phyloP scores from a whole-genome alignment of 371 early-diverging fungal genomes.

The Aphelidium insulamus region DNA sequence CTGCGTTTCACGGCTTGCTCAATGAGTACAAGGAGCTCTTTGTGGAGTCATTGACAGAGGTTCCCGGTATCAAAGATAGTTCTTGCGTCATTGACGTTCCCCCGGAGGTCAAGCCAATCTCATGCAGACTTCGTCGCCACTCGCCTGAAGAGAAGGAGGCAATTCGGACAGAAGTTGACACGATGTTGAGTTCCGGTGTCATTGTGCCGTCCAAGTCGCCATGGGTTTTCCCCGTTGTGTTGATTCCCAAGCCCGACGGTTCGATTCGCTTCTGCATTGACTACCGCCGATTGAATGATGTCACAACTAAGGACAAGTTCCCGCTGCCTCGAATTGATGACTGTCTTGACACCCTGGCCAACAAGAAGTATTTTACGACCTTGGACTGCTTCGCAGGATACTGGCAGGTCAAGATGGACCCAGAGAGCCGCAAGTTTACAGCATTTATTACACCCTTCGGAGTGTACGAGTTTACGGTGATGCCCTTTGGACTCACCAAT shows the following conservation, averaged over 20 bases:
- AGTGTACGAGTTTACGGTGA: constrained; percentile 9
- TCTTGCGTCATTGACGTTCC: no score
- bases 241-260: constrained; percentile 13
- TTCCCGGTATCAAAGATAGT: no score
- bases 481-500: constrained; percentile 14
- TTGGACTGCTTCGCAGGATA: constrained; percentile 18
- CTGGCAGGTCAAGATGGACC: constrained; percentile 13
- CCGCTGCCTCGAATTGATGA: constrained; percentile 17
- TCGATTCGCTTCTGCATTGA: constrained; percentile 12
- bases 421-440: constrained; percentile 9
- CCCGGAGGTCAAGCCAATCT: no score
- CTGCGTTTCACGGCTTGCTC: no score
- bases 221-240: constrained; percentile 10
- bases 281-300: constrained; percentile 13
- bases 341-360: constrained; percentile 8
- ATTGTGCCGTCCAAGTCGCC: constrained; percentile 6
- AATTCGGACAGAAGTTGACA: constrained; percentile 4
- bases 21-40: no score
- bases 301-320: constrained; percentile 11
- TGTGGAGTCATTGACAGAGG: no score
- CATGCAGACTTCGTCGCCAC: no score
- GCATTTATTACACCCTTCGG: constrained; percentile 13
- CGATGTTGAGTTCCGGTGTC: constrained; percentile 8
- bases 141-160: constrained; percentile 1
- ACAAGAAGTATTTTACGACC: constrained; percentile 7